A percentile compares a stretch with the other conserved stretches of the same genome.
phyloP scores from a whole-genome alignment of 371 early-diverging fungal genomes.

The Apophysomyces variabilis region DNA sequence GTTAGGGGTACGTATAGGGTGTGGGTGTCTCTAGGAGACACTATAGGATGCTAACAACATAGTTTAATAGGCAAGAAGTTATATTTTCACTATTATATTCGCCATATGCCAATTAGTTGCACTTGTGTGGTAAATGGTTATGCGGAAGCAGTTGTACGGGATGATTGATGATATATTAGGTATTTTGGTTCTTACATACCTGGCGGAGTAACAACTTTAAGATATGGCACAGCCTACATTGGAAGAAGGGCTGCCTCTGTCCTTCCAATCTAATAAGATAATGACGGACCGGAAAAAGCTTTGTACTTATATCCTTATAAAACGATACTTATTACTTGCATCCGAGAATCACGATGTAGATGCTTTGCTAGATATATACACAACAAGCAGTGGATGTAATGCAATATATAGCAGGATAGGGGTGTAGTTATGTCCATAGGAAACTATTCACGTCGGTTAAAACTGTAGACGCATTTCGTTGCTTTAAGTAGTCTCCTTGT shows the following conservation, averaged over 20 bases:
- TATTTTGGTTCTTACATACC: constrained; percentile 60
- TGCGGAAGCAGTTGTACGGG: not conserved
- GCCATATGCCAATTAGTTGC: constrained; percentile 65
- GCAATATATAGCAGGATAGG: no score
- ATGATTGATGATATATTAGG: constrained; percentile 21
- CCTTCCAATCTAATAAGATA: constrained; percentile 42
- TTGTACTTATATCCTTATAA: no score
- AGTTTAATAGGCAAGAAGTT: constrained; percentile 44
- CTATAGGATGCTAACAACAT: no score
- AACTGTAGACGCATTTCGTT: no score
- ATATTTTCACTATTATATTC: constrained; percentile 59
- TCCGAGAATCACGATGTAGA: no score
- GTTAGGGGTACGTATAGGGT: constrained; percentile 49
- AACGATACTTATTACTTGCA: no score
- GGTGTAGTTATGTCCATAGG: no score
- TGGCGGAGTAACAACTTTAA: constrained; percentile 53
- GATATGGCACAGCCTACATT: constrained; percentile 51
- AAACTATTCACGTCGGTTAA: no score
- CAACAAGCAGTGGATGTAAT: no score
- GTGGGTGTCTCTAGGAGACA: not conserved
- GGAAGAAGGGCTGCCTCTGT: constrained; percentile 53
- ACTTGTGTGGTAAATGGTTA: constrained; percentile 55
- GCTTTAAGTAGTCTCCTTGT: no score
- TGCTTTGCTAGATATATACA: no score
- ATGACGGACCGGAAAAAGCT: no score